phyloP scores from a whole-genome alignment of 2,329 filamentous ascomycete genomes.

The Aspergillus carbonarius region DNA sequence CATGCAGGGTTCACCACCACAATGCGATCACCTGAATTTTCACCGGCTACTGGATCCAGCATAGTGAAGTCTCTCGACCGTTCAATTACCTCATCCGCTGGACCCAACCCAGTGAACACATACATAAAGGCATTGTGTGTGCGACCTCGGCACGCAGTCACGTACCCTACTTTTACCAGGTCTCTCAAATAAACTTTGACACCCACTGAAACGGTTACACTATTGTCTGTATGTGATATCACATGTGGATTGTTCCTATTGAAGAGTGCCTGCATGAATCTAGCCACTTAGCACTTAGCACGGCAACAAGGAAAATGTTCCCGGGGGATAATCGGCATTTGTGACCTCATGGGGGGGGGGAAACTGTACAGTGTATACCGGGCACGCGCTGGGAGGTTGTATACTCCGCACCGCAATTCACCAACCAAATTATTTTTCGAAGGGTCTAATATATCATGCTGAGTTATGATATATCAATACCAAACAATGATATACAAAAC shows the following conservation, averaged over 20 bases:
- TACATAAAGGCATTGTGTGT: neutral
- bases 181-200: neutral
- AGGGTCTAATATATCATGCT: neutral
- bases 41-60: neutral
- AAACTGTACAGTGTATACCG: too few relatives aligned
- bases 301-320: neutral
- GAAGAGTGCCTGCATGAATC: neutral
- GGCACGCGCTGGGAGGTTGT: neutral
- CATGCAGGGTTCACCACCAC: neutral
- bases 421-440: neutral
- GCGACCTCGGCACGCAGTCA: neutral
- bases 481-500: neutral
- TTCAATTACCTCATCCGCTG: neutral
- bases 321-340: neutral
- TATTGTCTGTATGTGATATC: slow-evolving; percentile 9
- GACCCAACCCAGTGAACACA: neutral
- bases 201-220: slow-evolving; percentile 9
- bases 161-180: neutral
- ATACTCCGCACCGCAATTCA: neutral
- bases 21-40: neutral
- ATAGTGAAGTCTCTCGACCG: neutral
- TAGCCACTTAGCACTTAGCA: neutral
- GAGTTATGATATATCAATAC: neutral
- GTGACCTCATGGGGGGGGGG: neutral
- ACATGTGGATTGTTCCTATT: neutral